Evolutionary conservation across 1,284 basidiomycete species (phyloP), one percentile per base, ranked within the genome.

Genomic region (Inonotus obliquus): DNA sequence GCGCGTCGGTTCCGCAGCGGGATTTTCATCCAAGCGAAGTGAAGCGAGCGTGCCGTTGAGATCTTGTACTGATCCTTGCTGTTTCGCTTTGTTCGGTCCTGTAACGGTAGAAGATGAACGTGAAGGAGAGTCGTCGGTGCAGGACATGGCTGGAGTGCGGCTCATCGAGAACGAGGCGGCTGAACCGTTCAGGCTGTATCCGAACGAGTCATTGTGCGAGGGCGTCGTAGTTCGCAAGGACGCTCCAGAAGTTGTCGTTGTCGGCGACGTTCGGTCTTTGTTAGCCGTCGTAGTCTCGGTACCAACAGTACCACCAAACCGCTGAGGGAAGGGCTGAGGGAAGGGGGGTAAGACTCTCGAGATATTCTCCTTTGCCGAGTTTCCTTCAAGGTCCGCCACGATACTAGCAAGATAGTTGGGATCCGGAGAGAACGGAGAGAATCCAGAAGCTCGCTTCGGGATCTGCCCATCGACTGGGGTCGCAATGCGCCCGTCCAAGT

Each of bases 31-130:
- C 61, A 91, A 73, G 65, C 89, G 80, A 25, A 91, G 80, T 67
- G 84, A 88, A 27, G 87, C 85, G 35, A 91, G 77, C n/a, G 85
- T 89, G 21, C 86, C 85, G 67, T 89, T 91, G 53, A 91, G 72
- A 72, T 91, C 88, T 41, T 83, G 81, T 66, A 91, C 79, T 29
- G 70, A 53, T 63, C 86, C 84, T 29, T 79, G 76, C 35, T 83
- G 81, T 54, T 76, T 60, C 3, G 58, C 49, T 19, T 49, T 38
- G 10, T 44, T 69, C 59, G 57, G 72, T 67, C 44, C 38, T 37
- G 45, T 49, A 21, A 55, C 61, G 59, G 57, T 65, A 64, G 48
- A 62, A 65, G 57, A 65, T 66, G 54, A 64, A 65, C 57, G 68
- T 67, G 44, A 66, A 57, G 45, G 55, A 57, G 63, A 51, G 17